Evolutionary conservation across 2,329 filamentous ascomycete genomes (phyloP).

Genomic region (Karstenula rhodostoma): DNA sequence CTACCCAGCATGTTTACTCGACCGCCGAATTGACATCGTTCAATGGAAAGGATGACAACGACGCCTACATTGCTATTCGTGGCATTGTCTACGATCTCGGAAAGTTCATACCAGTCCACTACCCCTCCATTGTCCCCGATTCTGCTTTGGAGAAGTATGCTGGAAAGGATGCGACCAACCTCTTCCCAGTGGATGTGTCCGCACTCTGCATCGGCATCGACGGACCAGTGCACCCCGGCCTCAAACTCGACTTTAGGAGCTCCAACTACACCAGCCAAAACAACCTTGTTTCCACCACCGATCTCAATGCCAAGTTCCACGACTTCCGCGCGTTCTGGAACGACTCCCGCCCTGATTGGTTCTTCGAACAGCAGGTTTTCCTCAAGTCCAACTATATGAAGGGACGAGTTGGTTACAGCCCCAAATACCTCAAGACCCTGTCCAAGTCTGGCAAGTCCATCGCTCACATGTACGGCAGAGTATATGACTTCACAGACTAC

Average conservation of each 20-base stretch:
- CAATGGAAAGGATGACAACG: conserved; percentile 72
- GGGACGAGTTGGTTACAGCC: conserved; percentile 84
- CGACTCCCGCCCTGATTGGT: conserved; percentile 89
- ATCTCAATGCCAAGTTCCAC: conserved; percentile 82
- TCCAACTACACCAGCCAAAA: conserved; percentile 77
- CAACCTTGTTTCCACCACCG: conserved; percentile 69
- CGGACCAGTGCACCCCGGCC: conserved; percentile 71
- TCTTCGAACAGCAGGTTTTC: conserved; percentile 83
- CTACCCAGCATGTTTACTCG: conserved; percentile 87
- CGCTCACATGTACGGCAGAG: conserved; percentile 77
- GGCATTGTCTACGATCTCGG: conserved; percentile 88
- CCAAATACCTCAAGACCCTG: conserved; percentile 77
- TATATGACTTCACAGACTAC: conserved; percentile 93
- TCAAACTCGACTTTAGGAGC: conserved; percentile 84
- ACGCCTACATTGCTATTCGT: conserved; percentile 81
- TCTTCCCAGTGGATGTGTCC: conserved; percentile 95
- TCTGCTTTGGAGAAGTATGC: conserved; percentile 79
- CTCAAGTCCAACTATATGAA: conserved; percentile 83
- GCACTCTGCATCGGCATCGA: conserved; percentile 84
- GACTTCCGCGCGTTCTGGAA: conserved; percentile 89
- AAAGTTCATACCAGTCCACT: conserved; percentile 77
- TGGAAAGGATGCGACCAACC: conserved; percentile 81
- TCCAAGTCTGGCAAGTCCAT: conserved; percentile 72
- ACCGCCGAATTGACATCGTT: conserved; percentile 75
- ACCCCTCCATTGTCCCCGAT: conserved; percentile 70